phyloP scores from a whole-genome alignment of 768 basidiomycete genomes.

The Lactarius akahatsu region DNA sequence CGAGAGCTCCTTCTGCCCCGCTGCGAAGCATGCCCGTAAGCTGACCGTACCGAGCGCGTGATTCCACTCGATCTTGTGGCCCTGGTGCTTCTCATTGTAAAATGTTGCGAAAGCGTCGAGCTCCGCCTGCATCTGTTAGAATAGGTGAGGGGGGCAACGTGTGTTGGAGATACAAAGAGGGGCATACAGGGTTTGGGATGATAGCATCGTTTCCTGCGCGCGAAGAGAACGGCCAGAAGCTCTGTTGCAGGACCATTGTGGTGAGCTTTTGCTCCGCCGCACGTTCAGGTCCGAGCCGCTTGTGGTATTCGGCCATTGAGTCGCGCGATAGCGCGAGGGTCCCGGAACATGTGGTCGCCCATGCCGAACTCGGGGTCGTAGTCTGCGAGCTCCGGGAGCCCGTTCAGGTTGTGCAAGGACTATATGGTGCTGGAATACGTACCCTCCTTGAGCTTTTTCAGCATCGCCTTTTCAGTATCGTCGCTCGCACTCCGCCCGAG shows the following conservation, averaged over 20 bases:
- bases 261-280: conserved; percentile 51
- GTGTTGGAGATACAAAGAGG: not conserved
- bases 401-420: not conserved
- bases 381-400: conserved; percentile 44
- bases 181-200: conserved; percentile 48
- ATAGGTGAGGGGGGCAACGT: conserved; percentile 11
- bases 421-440: not conserved
- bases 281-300: conserved; percentile 33
- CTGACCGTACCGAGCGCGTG: conserved; percentile 84
- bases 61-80: conserved; percentile 79
- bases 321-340: conserved; percentile 78
- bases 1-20: conserved; percentile 78
- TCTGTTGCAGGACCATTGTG: conserved; percentile 83
- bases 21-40: conserved; percentile 65
- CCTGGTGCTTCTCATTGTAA: conserved; percentile 78
- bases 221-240: conserved; percentile 80
- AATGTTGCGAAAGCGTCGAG: conserved; percentile 61
- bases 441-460: conserved; percentile 84
- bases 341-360: conserved; percentile 95
- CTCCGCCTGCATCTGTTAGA: conserved; percentile 67
- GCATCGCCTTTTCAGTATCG: conserved; percentile 81
- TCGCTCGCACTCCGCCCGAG: conserved; percentile 82
- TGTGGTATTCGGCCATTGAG: conserved; percentile 62
- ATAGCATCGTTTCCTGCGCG: conserved; percentile 52
- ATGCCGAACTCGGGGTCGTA: conserved; percentile 95